A percentile compares a stretch with the other conserved stretches of the same genome.
Conservation (phyloP, 2,329 filamentous ascomycete genomes). For the Colletotrichum sp. region DNA sequence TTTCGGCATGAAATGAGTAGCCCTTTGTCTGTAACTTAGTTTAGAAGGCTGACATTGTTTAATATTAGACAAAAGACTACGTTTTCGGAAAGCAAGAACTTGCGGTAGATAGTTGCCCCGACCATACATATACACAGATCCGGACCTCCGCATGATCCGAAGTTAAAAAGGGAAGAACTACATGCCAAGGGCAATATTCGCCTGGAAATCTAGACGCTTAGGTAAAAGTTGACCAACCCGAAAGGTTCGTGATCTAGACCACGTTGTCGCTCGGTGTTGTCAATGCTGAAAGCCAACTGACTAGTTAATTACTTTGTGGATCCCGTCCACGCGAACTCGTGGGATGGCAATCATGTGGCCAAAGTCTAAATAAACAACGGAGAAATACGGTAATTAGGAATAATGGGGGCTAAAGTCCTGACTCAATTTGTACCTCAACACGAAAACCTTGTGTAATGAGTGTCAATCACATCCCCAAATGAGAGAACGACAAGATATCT, state of each 20-base stretch:
- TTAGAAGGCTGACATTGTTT: not conserved
- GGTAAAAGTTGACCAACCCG: not conserved
- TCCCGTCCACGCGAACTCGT: not conserved
- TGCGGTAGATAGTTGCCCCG: not conserved
- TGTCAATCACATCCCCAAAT: not conserved
- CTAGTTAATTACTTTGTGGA: not conserved
- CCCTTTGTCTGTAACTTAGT: not conserved
- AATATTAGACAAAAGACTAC: not conserved
- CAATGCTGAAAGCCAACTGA: not conserved
- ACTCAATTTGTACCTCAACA: not conserved
- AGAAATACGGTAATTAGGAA: not conserved
- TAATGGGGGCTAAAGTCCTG: not conserved
- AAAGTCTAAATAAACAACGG: not conserved
- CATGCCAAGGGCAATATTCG: not conserved
- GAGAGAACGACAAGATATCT: not conserved
- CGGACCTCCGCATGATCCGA: not conserved
- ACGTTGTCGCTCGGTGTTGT: not conserved
- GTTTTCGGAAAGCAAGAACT: not conserved
- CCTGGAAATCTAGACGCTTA: not conserved
- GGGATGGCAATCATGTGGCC: not conserved
- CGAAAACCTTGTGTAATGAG: not conserved
- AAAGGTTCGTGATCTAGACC: not conserved
- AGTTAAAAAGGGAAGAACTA: not conserved
- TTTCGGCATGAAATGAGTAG: not conserved
- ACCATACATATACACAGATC: not conserved